Conservation (phyloP, 2,329 filamentous ascomycete species). For the Pseudogymnoascus verrucosus region DNA sequence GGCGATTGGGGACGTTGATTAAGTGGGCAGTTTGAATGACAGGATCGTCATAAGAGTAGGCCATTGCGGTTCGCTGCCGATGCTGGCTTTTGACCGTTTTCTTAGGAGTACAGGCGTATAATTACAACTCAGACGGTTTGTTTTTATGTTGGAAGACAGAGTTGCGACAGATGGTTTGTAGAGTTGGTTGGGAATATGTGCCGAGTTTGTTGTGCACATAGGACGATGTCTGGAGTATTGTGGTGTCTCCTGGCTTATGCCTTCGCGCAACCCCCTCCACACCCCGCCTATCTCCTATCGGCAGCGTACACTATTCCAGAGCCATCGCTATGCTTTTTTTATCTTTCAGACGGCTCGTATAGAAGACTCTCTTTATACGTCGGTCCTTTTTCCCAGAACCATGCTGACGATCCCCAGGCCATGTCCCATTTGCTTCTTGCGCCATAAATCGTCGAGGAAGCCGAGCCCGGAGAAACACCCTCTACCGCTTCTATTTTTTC, state of each 20-base stretch:
- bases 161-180: background rate
- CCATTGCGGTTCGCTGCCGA: background rate
- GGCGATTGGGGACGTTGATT: background rate
- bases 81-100: background rate
- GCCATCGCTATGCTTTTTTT: background rate
- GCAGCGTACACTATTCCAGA: background rate
- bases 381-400: background rate
- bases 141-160: background rate
- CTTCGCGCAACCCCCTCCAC: background rate
- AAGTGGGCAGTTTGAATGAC: background rate
- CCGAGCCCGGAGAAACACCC: background rate
- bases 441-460: background rate
- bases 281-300: background rate
- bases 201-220: background rate
- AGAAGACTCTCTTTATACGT: background rate
- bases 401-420: background rate
- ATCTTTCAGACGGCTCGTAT: background rate
- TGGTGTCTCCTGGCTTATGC: background rate
- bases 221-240: background rate
- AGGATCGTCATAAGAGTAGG: background rate
- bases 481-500: background rate
- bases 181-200: background rate
- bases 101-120: background rate
- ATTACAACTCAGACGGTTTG: background rate
- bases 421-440: background rate